Conservation (phyloP, 306 rosid species). For the Quercus variabilis region DNA sequence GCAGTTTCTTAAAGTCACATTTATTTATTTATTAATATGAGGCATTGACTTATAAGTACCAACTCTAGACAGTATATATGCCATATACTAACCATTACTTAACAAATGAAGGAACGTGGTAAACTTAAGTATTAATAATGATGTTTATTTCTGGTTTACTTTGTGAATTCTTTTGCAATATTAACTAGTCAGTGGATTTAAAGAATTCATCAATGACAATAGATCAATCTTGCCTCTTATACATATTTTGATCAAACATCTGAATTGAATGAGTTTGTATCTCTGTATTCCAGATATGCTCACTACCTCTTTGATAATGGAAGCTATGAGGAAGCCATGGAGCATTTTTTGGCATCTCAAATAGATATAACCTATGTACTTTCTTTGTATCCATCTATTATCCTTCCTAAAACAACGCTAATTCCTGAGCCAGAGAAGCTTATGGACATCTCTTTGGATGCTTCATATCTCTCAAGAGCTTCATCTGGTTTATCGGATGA, state of each 20-base stretch:
- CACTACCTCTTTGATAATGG: constrained; percentile 94
- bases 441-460: constrained; percentile 60
- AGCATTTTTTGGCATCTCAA: constrained; percentile 88
- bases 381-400: constrained; percentile 75
- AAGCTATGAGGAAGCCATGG: constrained; percentile 97
- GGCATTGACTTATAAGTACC: background rate
- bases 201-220: background rate
- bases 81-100: too few relatives aligned
- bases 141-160: background rate
- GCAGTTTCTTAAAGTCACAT: background rate
- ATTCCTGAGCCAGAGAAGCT: constrained; percentile 70
- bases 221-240: background rate
- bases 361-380: constrained; percentile 88
- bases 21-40: background rate
- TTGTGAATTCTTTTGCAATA: background rate
- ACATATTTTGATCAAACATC: background rate
- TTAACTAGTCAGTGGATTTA: background rate
- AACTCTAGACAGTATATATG: too few relatives aligned
- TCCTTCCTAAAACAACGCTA: constrained; percentile 76
- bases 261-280: constrained; percentile 25
- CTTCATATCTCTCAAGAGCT: constrained; percentile 62
- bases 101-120: too few relatives aligned
- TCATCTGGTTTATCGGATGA: constrained; percentile 89
- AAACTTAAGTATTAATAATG: background rate
- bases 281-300: constrained; percentile 64